These are phyloP conservation scores for Mycogone perniciosa DNA, from an alignment of 2,329 filamentous ascomycete genomes.

Conservation along the genomic window DNA sequence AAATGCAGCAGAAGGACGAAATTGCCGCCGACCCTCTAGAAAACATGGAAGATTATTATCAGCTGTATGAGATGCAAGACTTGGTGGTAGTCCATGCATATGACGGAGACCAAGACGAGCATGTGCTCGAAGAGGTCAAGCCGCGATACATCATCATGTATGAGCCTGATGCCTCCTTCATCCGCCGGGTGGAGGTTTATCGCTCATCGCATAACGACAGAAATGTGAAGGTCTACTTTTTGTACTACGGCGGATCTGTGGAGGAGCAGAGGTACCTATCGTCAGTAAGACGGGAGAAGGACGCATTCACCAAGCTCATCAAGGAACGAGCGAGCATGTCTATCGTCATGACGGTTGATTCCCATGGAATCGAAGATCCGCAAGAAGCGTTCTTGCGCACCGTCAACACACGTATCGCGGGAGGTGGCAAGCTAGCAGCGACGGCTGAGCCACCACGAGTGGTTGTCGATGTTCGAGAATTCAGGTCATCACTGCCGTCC, in stretches of 20 bases:
- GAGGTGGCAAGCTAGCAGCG: conserved; percentile 75
- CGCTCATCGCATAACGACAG: conserved; percentile 86
- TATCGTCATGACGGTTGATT: conserved; percentile 70
- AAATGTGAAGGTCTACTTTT: conserved; percentile 88
- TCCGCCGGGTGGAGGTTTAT: conserved; percentile 90
- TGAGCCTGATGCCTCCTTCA: conserved; percentile 90
- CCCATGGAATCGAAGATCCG: conserved; percentile 65
- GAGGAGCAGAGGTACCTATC: conserved; percentile 93
- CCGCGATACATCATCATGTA: conserved; percentile 98
- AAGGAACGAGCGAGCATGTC: conserved; percentile 93
- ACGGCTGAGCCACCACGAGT: conserved; percentile 85
- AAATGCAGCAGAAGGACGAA: conserved; percentile 69
- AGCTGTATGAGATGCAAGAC: conserved; percentile 86
- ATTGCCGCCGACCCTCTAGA: conserved; percentile 72
- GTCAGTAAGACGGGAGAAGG: conserved; percentile 87
- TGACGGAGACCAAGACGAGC: conserved; percentile 91
- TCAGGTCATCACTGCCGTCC: conserved; percentile 85
- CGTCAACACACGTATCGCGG: conserved; percentile 93
- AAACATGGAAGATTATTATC: conserved; percentile 86
- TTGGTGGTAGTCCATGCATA: conserved; percentile 87
- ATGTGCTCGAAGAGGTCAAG: conserved; percentile 88
- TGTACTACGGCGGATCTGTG: conserved; percentile 92
- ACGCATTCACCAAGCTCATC: conserved; percentile 90
- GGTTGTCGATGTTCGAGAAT: conserved; percentile 93
- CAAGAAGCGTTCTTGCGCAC: conserved; percentile 91